Evolutionary conservation across 345 rosid species (phyloP).

Genomic region (Pelargonium nanum): DNA sequence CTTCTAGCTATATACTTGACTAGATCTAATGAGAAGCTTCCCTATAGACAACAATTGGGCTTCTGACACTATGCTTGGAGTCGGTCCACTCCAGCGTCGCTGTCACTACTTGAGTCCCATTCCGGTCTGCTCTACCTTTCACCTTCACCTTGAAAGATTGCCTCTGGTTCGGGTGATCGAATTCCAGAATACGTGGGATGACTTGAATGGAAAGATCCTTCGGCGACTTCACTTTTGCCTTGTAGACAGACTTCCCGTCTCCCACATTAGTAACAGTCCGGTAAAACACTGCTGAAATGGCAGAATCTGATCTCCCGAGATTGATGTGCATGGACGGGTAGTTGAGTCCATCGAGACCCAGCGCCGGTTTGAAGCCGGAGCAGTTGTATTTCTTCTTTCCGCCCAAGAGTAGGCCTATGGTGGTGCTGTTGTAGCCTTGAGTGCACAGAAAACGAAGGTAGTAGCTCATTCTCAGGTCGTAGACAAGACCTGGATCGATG

Average conservation of each 20-base stretch:
- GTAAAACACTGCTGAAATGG: slow-evolving; percentile 40
- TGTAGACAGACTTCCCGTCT: slow-evolving; percentile 29
- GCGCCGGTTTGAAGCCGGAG: slow-evolving; percentile 31
- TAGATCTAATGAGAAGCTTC: background rate
- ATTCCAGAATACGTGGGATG: slow-evolving; percentile 36
- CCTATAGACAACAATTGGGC: slow-evolving; percentile 39
- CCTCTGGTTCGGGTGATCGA: slow-evolving; percentile 21
- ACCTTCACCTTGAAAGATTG: slow-evolving; percentile 42
- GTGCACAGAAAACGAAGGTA: slow-evolving; percentile 66
- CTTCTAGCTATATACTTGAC: background rate
- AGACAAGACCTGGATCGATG: slow-evolving; percentile 60
- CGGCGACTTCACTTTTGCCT: slow-evolving; percentile 38
- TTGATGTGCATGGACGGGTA: slow-evolving; percentile 76
- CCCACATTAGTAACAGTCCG: slow-evolving; percentile 59
- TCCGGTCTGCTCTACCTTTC: slow-evolving; percentile 25
- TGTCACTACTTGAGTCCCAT: slow-evolving; percentile 20
- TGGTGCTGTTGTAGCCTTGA: slow-evolving; percentile 58
- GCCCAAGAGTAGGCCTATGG: slow-evolving; percentile 40
- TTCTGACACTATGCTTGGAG: slow-evolving; percentile 39
- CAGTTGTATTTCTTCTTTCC: slow-evolving; percentile 35
- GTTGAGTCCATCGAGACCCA: slow-evolving; percentile 69
- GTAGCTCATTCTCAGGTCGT: slow-evolving; percentile 34
- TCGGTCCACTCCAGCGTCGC: slow-evolving; percentile 58
- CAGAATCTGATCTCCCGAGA: slow-evolving; percentile 12
- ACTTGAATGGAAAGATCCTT: slow-evolving; percentile 39